Percentiles rank a stretch among this genome's conserved stretches.
phyloP scores from a whole-genome alignment of 164 flowering plant genomes.

The Vitis amurensis region DNA sequence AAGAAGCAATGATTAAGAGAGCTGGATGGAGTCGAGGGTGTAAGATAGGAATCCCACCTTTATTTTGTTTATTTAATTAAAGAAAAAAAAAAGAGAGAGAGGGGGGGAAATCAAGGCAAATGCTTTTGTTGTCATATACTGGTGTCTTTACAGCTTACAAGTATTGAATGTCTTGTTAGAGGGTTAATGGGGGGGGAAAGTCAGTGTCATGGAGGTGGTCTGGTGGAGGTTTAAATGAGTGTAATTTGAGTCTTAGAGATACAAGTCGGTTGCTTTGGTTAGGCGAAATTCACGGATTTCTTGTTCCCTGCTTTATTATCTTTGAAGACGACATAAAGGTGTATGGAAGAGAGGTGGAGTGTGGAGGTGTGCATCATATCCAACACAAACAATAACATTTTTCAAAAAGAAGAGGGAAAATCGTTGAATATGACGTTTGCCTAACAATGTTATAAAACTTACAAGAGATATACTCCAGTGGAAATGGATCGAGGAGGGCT shows the following conservation, averaged over 20 bases:
- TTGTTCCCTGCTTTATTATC: conserved; percentile 22
- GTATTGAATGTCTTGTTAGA: no score
- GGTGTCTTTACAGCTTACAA: no score
- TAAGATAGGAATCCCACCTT: conserved; percentile 1
- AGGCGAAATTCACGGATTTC: conserved; percentile 30
- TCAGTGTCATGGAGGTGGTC: conserved; percentile 5
- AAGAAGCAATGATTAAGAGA: conserved; percentile 12
- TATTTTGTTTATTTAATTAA: background rate
- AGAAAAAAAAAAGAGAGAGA: no score
- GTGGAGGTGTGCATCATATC: background rate
- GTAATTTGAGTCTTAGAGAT: background rate
- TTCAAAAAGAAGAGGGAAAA: conserved; percentile 6
- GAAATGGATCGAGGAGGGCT: conserved; percentile 8
- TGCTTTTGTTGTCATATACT: no score
- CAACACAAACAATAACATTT: no score
- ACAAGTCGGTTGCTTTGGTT: conserved; percentile 19
- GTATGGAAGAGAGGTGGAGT: background rate
- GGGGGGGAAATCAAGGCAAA: no score
- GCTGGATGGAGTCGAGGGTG: background rate
- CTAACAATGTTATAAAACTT: conserved; percentile 8
- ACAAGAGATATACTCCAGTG: conserved; percentile 7
- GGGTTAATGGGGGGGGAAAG: background rate
- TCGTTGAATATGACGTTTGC: conserved; percentile 24
- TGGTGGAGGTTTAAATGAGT: background rate
- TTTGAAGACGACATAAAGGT: conserved; percentile 18